These are phyloP conservation scores for Tuber aestivum DNA, from an alignment of 495 filamentous ascomycete genomes.

Conservation along the genomic window DNA sequence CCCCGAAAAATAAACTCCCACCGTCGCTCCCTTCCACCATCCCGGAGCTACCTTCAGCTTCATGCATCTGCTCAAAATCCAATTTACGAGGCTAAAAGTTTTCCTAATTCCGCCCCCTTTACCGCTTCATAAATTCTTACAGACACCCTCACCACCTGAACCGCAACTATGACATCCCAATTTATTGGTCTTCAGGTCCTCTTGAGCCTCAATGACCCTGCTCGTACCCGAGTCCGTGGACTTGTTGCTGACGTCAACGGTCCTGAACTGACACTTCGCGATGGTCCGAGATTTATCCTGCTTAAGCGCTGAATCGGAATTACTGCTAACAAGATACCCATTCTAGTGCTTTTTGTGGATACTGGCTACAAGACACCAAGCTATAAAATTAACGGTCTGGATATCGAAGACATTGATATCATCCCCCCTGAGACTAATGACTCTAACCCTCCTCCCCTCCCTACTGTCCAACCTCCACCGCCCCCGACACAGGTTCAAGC, in stretches of 20 bases:
- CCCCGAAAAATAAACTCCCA: background rate
- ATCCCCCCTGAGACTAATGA: conserved; percentile 17
- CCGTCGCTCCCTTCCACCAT: background rate
- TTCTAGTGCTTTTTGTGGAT: conserved; percentile 41
- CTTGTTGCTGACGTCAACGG: conserved; percentile 68
- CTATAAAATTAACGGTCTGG: conserved; percentile 52
- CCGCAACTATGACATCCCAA: conserved; percentile 54
- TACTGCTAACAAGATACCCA: conserved; percentile 19
- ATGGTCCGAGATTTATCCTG: conserved; percentile 50
- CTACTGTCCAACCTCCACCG: conserved; percentile 9
- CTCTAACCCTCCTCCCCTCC: conserved; percentile 11
- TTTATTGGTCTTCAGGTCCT: conserved; percentile 76
- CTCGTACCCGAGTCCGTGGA: conserved; percentile 61
- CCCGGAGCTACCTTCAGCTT: background rate
- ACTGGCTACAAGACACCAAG: conserved; percentile 45
- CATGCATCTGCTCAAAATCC: background rate
- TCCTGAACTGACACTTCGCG: conserved; percentile 63
- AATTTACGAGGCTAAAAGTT: background rate
- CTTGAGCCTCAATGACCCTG: conserved; percentile 64
- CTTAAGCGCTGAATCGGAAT: conserved; percentile 17
- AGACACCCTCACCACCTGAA: conserved; percentile 1
- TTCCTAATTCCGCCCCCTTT: background rate
- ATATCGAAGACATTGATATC: conserved; percentile 57
- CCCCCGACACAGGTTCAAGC: conserved; percentile 7
- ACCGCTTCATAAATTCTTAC: background rate